phyloP scores from a whole-genome alignment of 257 asterid genomes.

The Euphrasia confusa region DNA sequence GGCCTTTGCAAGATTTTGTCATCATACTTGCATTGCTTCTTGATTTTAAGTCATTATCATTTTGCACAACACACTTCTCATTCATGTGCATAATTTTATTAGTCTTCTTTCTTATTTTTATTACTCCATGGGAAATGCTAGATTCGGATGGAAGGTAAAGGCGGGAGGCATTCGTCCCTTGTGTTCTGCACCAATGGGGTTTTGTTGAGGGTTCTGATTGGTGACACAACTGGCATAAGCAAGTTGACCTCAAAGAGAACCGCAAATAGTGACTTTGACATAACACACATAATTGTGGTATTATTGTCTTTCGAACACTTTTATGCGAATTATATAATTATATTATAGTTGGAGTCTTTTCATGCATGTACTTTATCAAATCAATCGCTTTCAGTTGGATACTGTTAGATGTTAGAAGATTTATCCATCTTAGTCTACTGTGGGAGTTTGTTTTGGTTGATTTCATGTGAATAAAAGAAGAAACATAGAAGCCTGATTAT shows the following conservation, averaged over 20 bases:
- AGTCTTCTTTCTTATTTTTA: conserved; percentile 19
- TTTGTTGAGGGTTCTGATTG: conserved; percentile 63
- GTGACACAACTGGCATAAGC: conserved; percentile 34
- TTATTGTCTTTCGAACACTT: conserved; percentile 14
- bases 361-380: too few species aligned
- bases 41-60: neutral
- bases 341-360: neutral
- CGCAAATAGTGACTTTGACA: conserved; percentile 39
- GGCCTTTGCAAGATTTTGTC: neutral
- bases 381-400: neutral
- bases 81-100: conserved; percentile 16
- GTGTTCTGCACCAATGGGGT: conserved; percentile 94
- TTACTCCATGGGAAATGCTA: conserved; percentile 33
- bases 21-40: neutral
- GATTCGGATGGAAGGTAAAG: conserved; percentile 89
- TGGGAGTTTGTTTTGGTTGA: conserved; percentile 3
- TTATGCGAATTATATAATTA: conserved; percentile 21
- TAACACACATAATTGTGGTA: conserved; percentile 97
- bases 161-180: conserved; percentile 81
- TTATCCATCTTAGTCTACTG: conserved; percentile 3
- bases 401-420: neutral
- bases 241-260: conserved; percentile 32
- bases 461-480: neutral
- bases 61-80: neutral
- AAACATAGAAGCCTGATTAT: neutral